Conservation (phyloP, 2,329 filamentous ascomycete species). For the Neurospora crassa region DNA sequence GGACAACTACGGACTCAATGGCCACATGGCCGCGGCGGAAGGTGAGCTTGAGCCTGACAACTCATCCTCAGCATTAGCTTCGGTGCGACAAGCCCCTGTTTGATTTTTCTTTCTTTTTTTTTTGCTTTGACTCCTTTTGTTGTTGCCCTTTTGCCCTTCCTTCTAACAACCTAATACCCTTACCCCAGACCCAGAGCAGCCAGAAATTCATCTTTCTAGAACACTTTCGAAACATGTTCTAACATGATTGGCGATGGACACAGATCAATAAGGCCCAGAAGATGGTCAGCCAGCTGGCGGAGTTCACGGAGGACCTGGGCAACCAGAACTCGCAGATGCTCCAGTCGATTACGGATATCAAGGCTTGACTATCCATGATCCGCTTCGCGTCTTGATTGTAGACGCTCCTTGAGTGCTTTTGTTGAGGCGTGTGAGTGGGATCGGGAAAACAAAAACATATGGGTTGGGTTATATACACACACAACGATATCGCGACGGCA, state of each 20-base stretch:
- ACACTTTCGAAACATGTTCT: slow-evolving; percentile 6
- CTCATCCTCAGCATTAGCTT: slow-evolving; percentile 56
- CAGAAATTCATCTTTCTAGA: background rate
- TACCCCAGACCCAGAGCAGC: background rate
- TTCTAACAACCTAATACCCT: slow-evolving; percentile 3
- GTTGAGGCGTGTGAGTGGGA: background rate
- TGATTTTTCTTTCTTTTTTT: slow-evolving; percentile 19
- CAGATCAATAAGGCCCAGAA: slow-evolving; percentile 24
- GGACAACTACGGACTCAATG: slow-evolving; percentile 24
- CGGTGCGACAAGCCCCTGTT: slow-evolving; percentile 50
- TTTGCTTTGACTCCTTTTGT: slow-evolving; percentile 12
- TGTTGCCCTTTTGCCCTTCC: slow-evolving; percentile 8
- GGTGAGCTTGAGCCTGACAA: slow-evolving; percentile 52
- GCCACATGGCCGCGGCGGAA: slow-evolving; percentile 32
- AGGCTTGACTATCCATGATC: slow-evolving; percentile 4
- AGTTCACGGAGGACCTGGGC: slow-evolving; percentile 21
- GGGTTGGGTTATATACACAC: background rate
- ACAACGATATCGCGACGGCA: background rate
- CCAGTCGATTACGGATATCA: slow-evolving; percentile 18
- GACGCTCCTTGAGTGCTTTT: background rate
- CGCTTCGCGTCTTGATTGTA: background rate
- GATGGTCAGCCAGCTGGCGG: slow-evolving; percentile 19
- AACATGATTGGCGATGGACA: slow-evolving; percentile 2
- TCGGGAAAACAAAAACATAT: background rate
- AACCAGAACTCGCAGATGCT: slow-evolving; percentile 20